These are phyloP conservation scores for Lactarius pseudohatsudake DNA, from an alignment of 768 basidiomycete genomes.

Conservation along the genomic window DNA sequence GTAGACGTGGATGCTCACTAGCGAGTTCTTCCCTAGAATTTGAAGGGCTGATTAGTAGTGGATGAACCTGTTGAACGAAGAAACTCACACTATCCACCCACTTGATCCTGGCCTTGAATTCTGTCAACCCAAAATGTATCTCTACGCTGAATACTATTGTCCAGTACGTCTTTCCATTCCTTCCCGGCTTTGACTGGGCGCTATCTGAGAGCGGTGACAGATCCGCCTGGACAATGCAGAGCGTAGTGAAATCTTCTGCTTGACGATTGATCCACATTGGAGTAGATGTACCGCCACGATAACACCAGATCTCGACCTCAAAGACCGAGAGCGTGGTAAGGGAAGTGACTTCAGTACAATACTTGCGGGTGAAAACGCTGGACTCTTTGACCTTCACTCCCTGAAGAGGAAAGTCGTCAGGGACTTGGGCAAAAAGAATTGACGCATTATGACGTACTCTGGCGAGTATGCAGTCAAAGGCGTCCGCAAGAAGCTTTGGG, in stretches of 20 bases:
- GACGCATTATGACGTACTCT: slow-evolving; percentile 45
- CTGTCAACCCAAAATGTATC: slow-evolving; percentile 80
- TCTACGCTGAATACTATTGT: slow-evolving; percentile 83
- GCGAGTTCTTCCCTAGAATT: slow-evolving; percentile 58
- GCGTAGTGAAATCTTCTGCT: slow-evolving; percentile 67
- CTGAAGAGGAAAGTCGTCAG: slow-evolving; percentile 37
- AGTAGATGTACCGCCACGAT: slow-evolving; percentile 65
- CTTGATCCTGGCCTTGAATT: slow-evolving; percentile 80
- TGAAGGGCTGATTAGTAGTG: slow-evolving; percentile 10
- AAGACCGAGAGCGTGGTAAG: slow-evolving; percentile 74
- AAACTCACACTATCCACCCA: slow-evolving; percentile 74
- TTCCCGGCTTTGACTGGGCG: slow-evolving; percentile 64
- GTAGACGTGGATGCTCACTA: slow-evolving; percentile 49
- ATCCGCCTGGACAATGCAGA: slow-evolving; percentile 78
- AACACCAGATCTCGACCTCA: slow-evolving; percentile 85
- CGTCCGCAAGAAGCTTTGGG: slow-evolving; percentile 74
- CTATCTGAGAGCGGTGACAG: slow-evolving; percentile 69
- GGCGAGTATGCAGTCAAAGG: slow-evolving; percentile 77
- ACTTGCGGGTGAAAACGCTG: slow-evolving; percentile 77
- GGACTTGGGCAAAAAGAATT: slow-evolving; percentile 15
- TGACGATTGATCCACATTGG: slow-evolving; percentile 75
- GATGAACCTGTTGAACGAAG: slow-evolving; percentile 3
- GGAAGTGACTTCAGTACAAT: slow-evolving; percentile 78
- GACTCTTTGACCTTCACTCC: slow-evolving; percentile 77
- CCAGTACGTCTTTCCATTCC: slow-evolving; percentile 72